Percentiles rank a stretch among this genome's conserved stretches.
Conservation (phyloP, 2,329 filamentous ascomycete species). For the Colletotrichum melonis region DNA sequence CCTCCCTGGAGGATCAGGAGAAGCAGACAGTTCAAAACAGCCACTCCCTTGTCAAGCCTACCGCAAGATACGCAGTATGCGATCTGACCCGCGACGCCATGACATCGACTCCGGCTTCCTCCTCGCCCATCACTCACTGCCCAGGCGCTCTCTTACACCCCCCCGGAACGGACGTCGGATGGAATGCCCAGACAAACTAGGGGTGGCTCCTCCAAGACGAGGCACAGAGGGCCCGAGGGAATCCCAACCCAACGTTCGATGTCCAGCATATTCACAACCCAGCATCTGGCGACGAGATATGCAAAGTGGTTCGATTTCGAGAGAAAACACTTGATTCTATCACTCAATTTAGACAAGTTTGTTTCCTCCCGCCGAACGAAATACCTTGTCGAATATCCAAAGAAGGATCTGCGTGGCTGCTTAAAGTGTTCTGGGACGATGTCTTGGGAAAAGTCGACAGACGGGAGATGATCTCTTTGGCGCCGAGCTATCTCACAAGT, state of each 20-base stretch:
- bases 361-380: conserved; percentile 26
- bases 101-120: conserved; percentile 28
- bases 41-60: conserved; percentile 27
- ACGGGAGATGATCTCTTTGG: conserved; percentile 17
- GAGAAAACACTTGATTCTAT: conserved; percentile 44
- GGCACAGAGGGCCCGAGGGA: conserved; percentile 24
- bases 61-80: conserved; percentile 27
- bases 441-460: conserved; percentile 13
- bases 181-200: conserved; percentile 32
- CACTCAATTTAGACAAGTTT: conserved; percentile 32
- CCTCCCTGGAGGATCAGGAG: conserved; percentile 22
- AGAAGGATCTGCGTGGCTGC: conserved; percentile 28
- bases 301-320: conserved; percentile 42
- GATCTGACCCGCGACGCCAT: conserved; percentile 33
- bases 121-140: conserved; percentile 19
- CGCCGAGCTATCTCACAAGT: neutral
- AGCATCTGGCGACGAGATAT: conserved; percentile 39
- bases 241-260: conserved; percentile 43
- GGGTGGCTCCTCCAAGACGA: conserved; percentile 15
- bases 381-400: conserved; percentile 24
- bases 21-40: conserved; percentile 12
- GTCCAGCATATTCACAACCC: conserved; percentile 28
- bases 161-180: conserved; percentile 31
- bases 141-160: conserved; percentile 30
- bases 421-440: conserved; percentile 18